Evolutionary conservation across 306 rosid genomes (phyloP), one percentile per base, ranked within the genome.

Genomic region (Sphenostylis stenocarpa): DNA sequence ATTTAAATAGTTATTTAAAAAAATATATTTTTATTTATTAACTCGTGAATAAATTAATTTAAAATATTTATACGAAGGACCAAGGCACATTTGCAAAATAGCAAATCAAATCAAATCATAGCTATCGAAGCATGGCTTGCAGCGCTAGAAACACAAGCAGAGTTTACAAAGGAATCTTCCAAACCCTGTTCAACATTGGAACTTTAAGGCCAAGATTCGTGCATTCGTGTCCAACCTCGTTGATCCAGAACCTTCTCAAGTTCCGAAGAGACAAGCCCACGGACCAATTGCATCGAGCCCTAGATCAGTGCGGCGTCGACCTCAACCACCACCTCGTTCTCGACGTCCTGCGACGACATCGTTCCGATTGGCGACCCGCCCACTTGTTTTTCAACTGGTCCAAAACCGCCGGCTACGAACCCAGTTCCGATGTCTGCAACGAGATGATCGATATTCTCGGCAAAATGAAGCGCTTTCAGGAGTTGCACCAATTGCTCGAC

Each of bases 311-410:
- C 68, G 86, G 69, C 16, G 61, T 91, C 34, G 66, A 66, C 36
- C 70, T 87, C 15, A 75, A 72, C 41, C 78, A 88, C 48, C 77
- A 82, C 36, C 87, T 88, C 66, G 88, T 89, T 55, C 81, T 91
- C 67, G 72, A 83, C n/a, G 93, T 89, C 17, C 90, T 91, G 12
- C 80, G 70, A 43, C 82, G 95, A 47, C 97, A 86, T 58, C 90
- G 81, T 52, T 83, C 91, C 4, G 93, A 93, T 79, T 93, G 97
- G 98, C 87, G 58, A 69, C 87, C 81, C 5, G 95, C 97, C 5
- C 77, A 77, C 45, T 61, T 76, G 2, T 89, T 87, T 89, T 91
- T 91, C 87, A 75, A 80, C 16, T 93, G 98, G 98, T 79, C 76
- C n/a, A 83, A 63, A 73, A 17, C 81, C 62, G 66, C 70, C 1